phyloP scores from a whole-genome alignment of 352 stramenopile genomes.

The Aphanomyces euteiches region DNA sequence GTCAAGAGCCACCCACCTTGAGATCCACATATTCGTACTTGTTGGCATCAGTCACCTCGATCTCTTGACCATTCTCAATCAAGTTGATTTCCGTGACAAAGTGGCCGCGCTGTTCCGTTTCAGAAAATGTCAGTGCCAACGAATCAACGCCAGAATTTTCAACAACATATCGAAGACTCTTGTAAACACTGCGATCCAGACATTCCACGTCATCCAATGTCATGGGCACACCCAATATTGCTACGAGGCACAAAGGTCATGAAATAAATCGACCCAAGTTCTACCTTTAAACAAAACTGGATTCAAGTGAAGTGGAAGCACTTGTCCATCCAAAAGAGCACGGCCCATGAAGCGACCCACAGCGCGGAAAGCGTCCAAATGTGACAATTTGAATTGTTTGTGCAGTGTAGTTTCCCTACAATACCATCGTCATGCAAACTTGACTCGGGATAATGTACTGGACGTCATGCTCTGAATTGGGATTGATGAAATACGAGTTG shows the following conservation, averaged over 20 bases:
- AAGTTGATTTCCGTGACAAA: slow-evolving; percentile 60
- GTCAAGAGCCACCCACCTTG: slow-evolving; percentile 35
- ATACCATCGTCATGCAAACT: slow-evolving; percentile 44
- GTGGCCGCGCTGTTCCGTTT: slow-evolving; percentile 62
- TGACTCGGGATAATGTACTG: background rate
- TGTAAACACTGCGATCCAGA: slow-evolving; percentile 72
- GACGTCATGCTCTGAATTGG: slow-evolving; percentile 51
- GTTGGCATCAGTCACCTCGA: slow-evolving; percentile 93
- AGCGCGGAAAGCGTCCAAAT: slow-evolving; percentile 49
- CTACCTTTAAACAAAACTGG: slow-evolving; percentile 76
- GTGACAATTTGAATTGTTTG: slow-evolving; percentile 35
- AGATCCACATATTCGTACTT: slow-evolving; percentile 92
- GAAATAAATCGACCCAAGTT: background rate
- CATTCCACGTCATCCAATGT: slow-evolving; percentile 80
- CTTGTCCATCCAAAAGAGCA: slow-evolving; percentile 75
- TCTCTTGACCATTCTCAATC: slow-evolving; percentile 46
- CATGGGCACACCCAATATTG: slow-evolving; percentile 65
- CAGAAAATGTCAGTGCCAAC: slow-evolving; percentile 67
- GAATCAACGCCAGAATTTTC: slow-evolving; percentile 66
- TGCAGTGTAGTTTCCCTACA: background rate
- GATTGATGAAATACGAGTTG: slow-evolving; percentile 71
- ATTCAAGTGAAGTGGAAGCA: slow-evolving; percentile 65
- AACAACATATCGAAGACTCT: slow-evolving; percentile 72
- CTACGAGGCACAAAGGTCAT: background rate
- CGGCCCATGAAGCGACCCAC: slow-evolving; percentile 66